Percentiles rank a stretch among this genome's conserved stretches.
These are phyloP conservation scores for Asterophora parasitica DNA, from an alignment of 768 basidiomycete genomes.

Conservation along the genomic window DNA sequence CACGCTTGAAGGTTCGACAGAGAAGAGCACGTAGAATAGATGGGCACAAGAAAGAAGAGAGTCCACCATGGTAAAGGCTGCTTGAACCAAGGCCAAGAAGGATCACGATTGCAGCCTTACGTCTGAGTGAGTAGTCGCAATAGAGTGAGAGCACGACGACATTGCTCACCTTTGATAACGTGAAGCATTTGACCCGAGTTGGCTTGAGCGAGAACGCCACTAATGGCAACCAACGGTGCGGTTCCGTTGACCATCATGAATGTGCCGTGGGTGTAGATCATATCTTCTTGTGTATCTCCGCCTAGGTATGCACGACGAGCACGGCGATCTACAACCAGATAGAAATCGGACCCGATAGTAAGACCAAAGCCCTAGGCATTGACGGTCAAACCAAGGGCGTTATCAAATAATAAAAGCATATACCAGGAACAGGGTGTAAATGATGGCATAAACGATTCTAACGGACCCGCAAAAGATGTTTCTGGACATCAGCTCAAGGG, in stretches of 20 bases:
- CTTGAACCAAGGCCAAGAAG: conserved; percentile 71
- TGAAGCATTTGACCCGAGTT: conserved; percentile 34
- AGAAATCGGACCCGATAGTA: conserved; percentile 79
- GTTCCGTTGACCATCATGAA: conserved; percentile 49
- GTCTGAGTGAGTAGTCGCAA: conserved; percentile 19
- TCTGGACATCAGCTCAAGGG: conserved; percentile 75
- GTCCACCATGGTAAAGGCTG: conserved; percentile 81
- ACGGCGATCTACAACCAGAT: conserved; percentile 61
- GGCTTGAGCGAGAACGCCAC: conserved; percentile 45
- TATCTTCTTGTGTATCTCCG: conserved; percentile 32
- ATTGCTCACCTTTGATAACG: conserved; percentile 43
- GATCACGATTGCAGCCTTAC: conserved; percentile 70
- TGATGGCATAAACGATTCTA: conserved; percentile 79
- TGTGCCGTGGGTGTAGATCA: conserved; percentile 49
- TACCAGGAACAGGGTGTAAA: conserved; percentile 79
- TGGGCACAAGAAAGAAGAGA: conserved; percentile 70
- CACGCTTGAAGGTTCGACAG: conserved; percentile 73
- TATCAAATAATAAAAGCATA: conserved; percentile 9
- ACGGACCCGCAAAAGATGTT: conserved; percentile 81
- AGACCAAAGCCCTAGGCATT: conserved; percentile 68
- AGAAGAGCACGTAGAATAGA: conserved; percentile 70
- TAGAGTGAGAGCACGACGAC: background rate
- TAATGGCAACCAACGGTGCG: conserved; percentile 27
- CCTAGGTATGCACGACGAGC: conserved; percentile 50
- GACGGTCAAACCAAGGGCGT: background rate